Base-by-base conservation (phyloP, 352 stramenopile species). In the Sclerospora graminicola region DNA sequence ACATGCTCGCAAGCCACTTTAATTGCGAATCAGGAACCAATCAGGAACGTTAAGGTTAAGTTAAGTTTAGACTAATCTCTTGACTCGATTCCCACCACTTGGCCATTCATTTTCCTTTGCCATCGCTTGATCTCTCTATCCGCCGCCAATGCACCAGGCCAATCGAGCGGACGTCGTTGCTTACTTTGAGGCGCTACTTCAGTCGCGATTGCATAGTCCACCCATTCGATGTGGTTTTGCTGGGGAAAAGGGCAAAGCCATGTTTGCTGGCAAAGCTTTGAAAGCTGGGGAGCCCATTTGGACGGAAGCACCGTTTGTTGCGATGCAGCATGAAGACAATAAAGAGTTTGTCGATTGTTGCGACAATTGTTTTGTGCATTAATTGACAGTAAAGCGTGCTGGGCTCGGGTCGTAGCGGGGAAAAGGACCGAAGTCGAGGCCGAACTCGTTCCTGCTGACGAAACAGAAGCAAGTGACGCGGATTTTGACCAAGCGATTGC, bases 241-340 rank as follows among this genome's bases (percentile, higher is more conserved):
- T 0, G 60, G 52, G 19, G 64, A 73, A 40, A 86, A 86, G 42
- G 80, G 80, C 45, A 89, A 88, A 41, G 77, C 63, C 18, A 81
- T 91, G 36, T 88, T 67, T 57, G 74, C 80, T 3, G 53, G 36
- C 14, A 72, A 66, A 24, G 45, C 42, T 20, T 52, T 91, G 26
- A 68, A 61, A 35, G 65, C 70, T n/a, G 80, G 80, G 29, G 66
- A 86, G 34, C 63, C 61, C 16, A 76, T 89, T 21, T 86, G 74
- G 73, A 86, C 67, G 29, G 77, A 89, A 39, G 33, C 65, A 16
- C 74, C 77, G n/a, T 76, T 82, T 30, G 64, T 89, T 10, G 77
- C 68, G 27, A 83, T 89, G 69, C 77, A 86, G 57, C 64, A 84
- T 46, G 66, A 79, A 42, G 71, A 84, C 65, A 90, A 89, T 55